Evolutionary conservation across 2,329 filamentous ascomycete species (phyloP).

Genomic region (Fusarium verrucosum): DNA sequence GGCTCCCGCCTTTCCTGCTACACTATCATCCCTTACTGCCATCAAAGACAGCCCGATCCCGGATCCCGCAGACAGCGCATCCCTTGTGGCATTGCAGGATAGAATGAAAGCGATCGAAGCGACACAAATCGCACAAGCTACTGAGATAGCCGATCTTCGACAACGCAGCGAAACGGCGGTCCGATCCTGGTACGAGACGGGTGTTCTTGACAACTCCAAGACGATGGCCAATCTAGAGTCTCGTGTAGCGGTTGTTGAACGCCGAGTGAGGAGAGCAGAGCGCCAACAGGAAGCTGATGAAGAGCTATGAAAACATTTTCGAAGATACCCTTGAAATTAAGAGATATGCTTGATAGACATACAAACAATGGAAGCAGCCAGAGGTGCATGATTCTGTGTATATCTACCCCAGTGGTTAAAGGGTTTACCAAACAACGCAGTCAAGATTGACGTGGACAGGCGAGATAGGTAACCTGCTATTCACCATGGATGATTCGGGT

Average conservation of each 20-base stretch:
- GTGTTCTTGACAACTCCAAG: slow-evolving; percentile 73
- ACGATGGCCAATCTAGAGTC: slow-evolving; percentile 77
- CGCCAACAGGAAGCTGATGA: slow-evolving; percentile 45
- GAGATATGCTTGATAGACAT: neutral
- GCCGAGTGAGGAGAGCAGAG: slow-evolving; percentile 71
- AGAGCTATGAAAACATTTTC: slow-evolving; percentile 37
- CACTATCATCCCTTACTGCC: slow-evolving; percentile 66
- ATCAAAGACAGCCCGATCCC: slow-evolving; percentile 66
- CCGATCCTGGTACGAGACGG: slow-evolving; percentile 77
- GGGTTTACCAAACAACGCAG: neutral
- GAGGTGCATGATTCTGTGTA: neutral
- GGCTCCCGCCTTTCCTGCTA: slow-evolving; percentile 64
- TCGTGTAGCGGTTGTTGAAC: slow-evolving; percentile 72
- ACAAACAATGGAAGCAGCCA: neutral
- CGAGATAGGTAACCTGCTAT: neutral
- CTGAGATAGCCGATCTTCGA: slow-evolving; percentile 70
- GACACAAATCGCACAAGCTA: slow-evolving; percentile 68
- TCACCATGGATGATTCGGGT: neutral
- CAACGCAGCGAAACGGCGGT: slow-evolving; percentile 69
- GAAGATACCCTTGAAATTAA: slow-evolving; percentile 33
- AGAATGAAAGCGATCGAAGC: slow-evolving; percentile 69
- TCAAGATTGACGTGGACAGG: neutral
- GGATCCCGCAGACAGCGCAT: slow-evolving; percentile 63
- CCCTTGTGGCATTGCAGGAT: slow-evolving; percentile 66
- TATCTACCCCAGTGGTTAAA: neutral